phyloP scores from a whole-genome alignment of 306 rosid species.

The Cicer pinnatifidum region DNA sequence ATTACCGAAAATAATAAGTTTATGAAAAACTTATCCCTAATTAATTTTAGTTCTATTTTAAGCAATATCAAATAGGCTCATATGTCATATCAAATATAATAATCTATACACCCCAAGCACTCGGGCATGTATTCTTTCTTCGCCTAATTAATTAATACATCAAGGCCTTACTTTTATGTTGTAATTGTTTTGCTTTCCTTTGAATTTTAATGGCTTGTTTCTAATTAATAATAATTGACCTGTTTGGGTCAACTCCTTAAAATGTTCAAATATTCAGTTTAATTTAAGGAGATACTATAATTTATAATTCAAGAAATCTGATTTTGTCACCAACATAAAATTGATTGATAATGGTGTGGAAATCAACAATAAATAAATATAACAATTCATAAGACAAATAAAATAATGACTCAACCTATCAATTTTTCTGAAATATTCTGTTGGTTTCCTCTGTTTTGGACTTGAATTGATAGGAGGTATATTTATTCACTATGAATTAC shows the following conservation, averaged over 20 bases:
- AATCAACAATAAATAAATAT: too few relatives aligned
- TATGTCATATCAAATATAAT: not conserved
- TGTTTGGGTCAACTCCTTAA: not conserved
- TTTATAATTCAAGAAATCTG: slow-evolving; percentile 17
- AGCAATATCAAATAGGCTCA: slow-evolving; percentile 8
- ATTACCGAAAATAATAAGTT: not conserved
- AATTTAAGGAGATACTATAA: slow-evolving; percentile 7
- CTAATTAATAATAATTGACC: too few relatives aligned
- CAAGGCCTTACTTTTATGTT: slow-evolving; percentile 16
- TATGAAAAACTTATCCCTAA: slow-evolving; percentile 24
- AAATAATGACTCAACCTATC: not conserved
- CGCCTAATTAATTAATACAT: slow-evolving; percentile 26
- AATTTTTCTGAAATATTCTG: not conserved
- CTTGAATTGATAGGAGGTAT: not conserved
- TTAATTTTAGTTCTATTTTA: slow-evolving; percentile 25
- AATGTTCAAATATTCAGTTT: slow-evolving; percentile 21
- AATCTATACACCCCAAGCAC: not conserved
- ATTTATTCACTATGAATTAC: slow-evolving; percentile 21
- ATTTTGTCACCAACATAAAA: not conserved
- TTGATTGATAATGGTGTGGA: too few relatives aligned
- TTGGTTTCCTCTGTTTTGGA: too few relatives aligned
- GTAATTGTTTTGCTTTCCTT: not conserved
- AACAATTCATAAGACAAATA: not conserved
- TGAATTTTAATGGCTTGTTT: not conserved
- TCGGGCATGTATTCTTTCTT: not conserved